phyloP scores from a whole-genome alignment of 345 rosid genomes.

The Heritiera fomes region DNA sequence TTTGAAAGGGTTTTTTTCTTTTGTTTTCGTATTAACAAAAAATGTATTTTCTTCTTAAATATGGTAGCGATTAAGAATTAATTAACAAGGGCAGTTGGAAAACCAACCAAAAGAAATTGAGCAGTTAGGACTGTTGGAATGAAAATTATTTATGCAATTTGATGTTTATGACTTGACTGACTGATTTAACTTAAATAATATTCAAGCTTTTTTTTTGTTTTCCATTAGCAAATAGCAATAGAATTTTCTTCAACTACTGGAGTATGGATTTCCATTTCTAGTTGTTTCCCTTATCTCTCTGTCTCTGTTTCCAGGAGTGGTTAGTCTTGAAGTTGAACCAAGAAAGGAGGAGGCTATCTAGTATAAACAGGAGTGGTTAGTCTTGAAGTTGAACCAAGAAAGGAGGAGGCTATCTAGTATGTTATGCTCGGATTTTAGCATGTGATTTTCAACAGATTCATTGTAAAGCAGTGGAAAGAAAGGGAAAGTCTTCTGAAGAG shows the following conservation, averaged over 20 bases:
- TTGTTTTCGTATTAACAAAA: too few species aligned
- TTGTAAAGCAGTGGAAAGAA: not conserved
- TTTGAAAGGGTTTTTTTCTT: too few species aligned
- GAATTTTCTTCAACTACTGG: not conserved
- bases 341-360: not conserved
- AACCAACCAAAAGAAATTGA: not conserved
- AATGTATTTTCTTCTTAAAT: too few species aligned
- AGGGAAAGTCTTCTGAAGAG: slow-evolving; percentile 2
- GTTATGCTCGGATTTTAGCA: not conserved
- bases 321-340: not conserved
- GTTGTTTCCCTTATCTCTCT: too few species aligned
- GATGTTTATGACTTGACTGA: too few species aligned
- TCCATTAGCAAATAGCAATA: too few species aligned
- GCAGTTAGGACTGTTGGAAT: not conserved
- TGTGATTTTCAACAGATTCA: slow-evolving; percentile 1
- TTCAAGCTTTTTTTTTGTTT: too few species aligned
- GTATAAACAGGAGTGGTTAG: not conserved
- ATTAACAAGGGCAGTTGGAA: not conserved
- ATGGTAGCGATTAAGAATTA: too few species aligned
- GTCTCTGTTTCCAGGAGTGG: not conserved
- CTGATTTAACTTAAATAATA: too few species aligned
- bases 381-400: not conserved
- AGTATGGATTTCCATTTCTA: not conserved
- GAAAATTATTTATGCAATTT: too few species aligned
- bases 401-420: not conserved